Evolutionary conservation across 129 eudicot genomes (phyloP), one percentile per base, ranked within the genome.

Genomic region (Lactuca sativa): DNA sequence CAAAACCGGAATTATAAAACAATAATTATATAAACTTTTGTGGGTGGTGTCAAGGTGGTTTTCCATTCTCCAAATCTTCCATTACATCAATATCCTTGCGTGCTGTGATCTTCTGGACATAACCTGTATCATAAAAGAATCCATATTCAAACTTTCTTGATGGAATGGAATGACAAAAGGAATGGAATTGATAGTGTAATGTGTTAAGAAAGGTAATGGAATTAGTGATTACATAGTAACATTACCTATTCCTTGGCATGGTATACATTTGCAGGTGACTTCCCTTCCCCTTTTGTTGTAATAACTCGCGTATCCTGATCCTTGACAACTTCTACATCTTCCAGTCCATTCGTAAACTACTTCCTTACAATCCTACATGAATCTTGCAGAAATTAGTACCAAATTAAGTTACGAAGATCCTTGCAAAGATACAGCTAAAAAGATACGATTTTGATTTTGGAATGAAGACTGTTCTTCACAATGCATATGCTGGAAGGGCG

Each of bases 321-420:
- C 98, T 82, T 93, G 98, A 77, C 98, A 93, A 78, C 98, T 89
- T 67, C 96, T 82, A 58, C 98, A 93, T 73, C 78, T 83, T 53
- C 98, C 98, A 4, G 97, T 91, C 97, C 97, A 91, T 79, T 91
- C 97, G 75, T 91, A 91, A 30, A 88, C 95, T 75, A 91, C 83
- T 60, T 49, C 68, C 54, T 75, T 88, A 69, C 97, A 91, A 73
- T 91, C 95, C 95, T 90, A 80, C 71, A 82, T 8, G 40, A 59
- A 47, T 33, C 3, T 67, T 58, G 74, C 55, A 56, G 36, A 77
- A 18, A 37, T 78, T 4, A 76, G 61, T 14, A 67, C 58, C 80
- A 66, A 58, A 8, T 18, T 3, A 73, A 12, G 13, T 21, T 31
- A 11, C 3, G 15, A 47, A 11, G 2, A 25, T 25, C 30, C 30